Conservation (phyloP, 2,329 filamentous ascomycete genomes). For the Xylaria sp. region DNA sequence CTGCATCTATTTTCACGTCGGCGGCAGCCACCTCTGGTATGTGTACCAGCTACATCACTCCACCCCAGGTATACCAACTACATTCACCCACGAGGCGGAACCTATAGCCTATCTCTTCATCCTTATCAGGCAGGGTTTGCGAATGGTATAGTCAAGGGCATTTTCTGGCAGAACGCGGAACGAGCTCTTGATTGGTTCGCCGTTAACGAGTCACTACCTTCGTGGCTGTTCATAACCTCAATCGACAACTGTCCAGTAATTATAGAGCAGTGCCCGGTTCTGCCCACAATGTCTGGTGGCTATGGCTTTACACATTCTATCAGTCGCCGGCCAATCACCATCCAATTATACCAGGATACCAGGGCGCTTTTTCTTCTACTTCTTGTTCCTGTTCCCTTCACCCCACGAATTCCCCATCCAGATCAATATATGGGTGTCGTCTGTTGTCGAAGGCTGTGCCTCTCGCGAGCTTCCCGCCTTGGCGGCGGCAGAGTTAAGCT, state of each 20-base stretch:
- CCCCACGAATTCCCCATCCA: not conserved
- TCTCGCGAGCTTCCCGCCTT: slow-evolving; percentile 10
- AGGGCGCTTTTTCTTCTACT: not conserved
- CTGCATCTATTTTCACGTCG: slow-evolving; percentile 23
- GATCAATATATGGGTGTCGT: not conserved
- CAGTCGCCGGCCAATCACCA: slow-evolving; percentile 8
- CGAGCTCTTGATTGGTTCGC: not conserved
- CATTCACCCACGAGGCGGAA: slow-evolving; percentile 3
- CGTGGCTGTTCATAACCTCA: slow-evolving; percentile 14
- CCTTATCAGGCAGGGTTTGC: slow-evolving; percentile 1
- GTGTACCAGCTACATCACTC: not conserved
- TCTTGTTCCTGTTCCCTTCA: not conserved
- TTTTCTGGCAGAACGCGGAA: not conserved
- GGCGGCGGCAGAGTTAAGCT: slow-evolving; percentile 14
- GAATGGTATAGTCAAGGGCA: not conserved
- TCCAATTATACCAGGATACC: not conserved
- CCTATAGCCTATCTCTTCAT: not conserved
- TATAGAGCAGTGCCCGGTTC: slow-evolving; percentile 6
- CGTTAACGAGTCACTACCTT: not conserved
- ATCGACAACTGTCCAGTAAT: not conserved
- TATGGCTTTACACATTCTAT: slow-evolving; percentile 13
- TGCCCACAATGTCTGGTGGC: slow-evolving; percentile 26
- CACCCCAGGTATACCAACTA: not conserved
- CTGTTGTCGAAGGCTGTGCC: slow-evolving; percentile 13
- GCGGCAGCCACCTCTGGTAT: slow-evolving; percentile 8